Evolutionary conservation across 129 eudicot species (phyloP), one percentile per base, ranked within the genome.

Genomic region (Artemisia annua): DNA sequence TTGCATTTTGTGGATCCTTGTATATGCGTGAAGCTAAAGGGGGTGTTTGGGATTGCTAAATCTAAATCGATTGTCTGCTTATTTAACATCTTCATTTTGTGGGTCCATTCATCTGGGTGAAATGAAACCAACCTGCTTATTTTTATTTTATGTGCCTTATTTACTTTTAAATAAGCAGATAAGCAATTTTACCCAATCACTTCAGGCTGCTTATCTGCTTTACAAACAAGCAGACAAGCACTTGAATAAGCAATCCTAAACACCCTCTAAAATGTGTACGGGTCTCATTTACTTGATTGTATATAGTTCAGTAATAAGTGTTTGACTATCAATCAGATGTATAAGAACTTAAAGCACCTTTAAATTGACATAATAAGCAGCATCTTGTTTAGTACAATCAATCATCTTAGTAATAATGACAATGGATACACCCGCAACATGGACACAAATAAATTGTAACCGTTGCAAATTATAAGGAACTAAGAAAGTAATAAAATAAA

Each of bases 381-480:
- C 15, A 63, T 63, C 4, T 52, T 53, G 18, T 56, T 55, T 11
- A 75, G 60, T 56, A 59, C 57, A 67, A n/a, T 57, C 68, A 17
- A 11, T 66, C 67, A 46, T 75, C 28, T 19, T 24, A 14, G 46
- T 4, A 28, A 4, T 20, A 17, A 44, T 55, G 57, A 53, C 9
- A 26, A 15, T 10, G 64, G 44, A 30, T 2, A 15, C 11, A 35
- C 22, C 9, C 30, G 11, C 30, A 56, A 44, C 19, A 19, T 53
- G 22, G 58, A 20, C 43, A 50, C 48, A 24, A 49, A 35, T 49
- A 69, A 51, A 52, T 32, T 3, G 63, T n/a, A 70, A 70, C 14
- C 11, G 2, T 44, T 57, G 20, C 62, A 55, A 56, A 55, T 30
- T 70, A 11, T 30, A 17, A 11, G 48, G 54, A 15, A 2, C 12